Conservation (phyloP, 345 rosid genomes). For the Erodium maritimum region DNA sequence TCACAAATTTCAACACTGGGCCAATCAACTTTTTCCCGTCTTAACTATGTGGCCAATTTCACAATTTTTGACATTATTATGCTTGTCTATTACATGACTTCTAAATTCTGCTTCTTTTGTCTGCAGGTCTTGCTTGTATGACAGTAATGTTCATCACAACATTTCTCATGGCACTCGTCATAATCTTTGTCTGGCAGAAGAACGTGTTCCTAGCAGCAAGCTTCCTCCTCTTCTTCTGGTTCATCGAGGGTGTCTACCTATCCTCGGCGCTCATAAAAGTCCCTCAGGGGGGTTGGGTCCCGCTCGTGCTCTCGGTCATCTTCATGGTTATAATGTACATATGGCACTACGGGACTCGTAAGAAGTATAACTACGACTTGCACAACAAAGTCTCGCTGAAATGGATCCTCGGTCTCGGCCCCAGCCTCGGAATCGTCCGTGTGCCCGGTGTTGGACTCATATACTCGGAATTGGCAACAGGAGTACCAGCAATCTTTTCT, state of each 20-base stretch:
- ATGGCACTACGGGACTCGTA: conserved; percentile 89
- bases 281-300: conserved; percentile 86
- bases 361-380: conserved; percentile 79
- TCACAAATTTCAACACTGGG: no score
- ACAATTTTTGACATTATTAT: no score
- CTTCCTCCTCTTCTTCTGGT: conserved; percentile 64
- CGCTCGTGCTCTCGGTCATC: conserved; percentile 56
- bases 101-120: conserved; percentile 10
- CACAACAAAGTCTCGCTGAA: conserved; percentile 90
- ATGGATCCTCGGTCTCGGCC: conserved; percentile 89
- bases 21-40: no score
- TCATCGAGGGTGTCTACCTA: conserved; percentile 65
- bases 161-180: conserved; percentile 81
- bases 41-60: no score
- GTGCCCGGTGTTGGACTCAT: conserved; percentile 93
- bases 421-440: conserved; percentile 91
- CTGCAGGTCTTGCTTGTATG: conserved; percentile 83
- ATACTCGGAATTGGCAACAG: conserved; percentile 85
- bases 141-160: conserved; percentile 80
- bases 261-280: conserved; percentile 76
- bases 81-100: background rate
- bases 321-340: conserved; percentile 69
- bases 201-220: conserved; percentile 36
- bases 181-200: conserved; percentile 68
- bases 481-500: conserved; percentile 90